Conservation (phyloP, 345 rosid genomes). For the Salix udensis region DNA sequence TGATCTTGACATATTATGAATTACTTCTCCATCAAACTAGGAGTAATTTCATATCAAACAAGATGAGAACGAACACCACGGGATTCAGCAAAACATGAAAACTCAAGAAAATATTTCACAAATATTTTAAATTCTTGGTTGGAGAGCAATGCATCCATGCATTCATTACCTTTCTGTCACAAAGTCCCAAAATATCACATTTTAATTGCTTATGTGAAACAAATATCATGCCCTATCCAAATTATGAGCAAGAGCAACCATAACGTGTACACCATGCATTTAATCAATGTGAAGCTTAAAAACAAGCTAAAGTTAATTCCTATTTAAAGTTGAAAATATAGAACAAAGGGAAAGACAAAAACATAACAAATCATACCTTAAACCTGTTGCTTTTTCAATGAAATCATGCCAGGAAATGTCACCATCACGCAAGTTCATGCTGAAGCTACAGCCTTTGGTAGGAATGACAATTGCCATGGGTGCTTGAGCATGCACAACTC, state of each 20-base stretch:
- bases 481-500: constrained; percentile 83
- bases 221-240: neutral
- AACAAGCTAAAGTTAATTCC: neutral
- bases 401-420: constrained; percentile 83
- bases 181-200: neutral
- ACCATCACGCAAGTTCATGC: constrained; percentile 58
- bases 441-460: constrained; percentile 42
- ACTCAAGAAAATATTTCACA: neutral
- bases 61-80: neutral
- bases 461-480: constrained; percentile 81
- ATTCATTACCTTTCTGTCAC: neutral
- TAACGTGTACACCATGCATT: neutral
- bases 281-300: neutral
- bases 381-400: constrained; percentile 45
- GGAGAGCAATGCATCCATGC: neutral
- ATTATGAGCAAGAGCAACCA: neutral
- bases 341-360: neutral
- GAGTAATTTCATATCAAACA: neutral
- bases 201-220: neutral
- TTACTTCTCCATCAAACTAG: neutral
- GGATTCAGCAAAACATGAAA: neutral
- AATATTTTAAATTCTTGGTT: neutral
- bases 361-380: constrained; percentile 41
- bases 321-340: neutral
- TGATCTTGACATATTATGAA: neutral